These are phyloP conservation scores for Pholiota conissans DNA, from an alignment of 768 basidiomycete species.

Conservation along the genomic window DNA sequence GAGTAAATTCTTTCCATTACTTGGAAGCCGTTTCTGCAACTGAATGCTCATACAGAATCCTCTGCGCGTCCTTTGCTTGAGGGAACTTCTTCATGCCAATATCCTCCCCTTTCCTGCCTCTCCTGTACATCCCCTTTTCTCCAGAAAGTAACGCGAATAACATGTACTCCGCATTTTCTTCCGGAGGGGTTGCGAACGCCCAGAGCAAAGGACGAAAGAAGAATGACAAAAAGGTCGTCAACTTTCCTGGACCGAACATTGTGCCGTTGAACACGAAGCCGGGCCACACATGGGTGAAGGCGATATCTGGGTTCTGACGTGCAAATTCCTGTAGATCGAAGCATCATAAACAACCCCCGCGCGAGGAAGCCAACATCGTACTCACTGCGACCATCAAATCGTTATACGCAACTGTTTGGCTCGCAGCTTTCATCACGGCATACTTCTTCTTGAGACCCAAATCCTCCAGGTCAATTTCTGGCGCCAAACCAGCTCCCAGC, in stretches of 20 bases:
- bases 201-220: constrained; percentile 21
- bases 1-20: constrained; percentile 38
- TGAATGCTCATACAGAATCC: constrained; percentile 7
- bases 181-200: constrained; percentile 19
- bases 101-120: constrained; percentile 19
- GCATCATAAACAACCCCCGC: not conserved
- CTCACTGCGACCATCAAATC: constrained; percentile 37
- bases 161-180: constrained; percentile 32
- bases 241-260: constrained; percentile 8
- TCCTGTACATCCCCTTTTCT: constrained; percentile 20
- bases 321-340: constrained; percentile 32
- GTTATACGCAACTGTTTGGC: constrained; percentile 30
- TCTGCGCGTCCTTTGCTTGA: constrained; percentile 11
- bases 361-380: not conserved
- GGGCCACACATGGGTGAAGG: constrained; percentile 44
- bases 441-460: constrained; percentile 38
- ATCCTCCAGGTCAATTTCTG: constrained; percentile 34
- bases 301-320: constrained; percentile 36
- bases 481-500: constrained; percentile 27
- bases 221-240: constrained; percentile 10
- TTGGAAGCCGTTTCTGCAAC: constrained; percentile 26
- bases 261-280: constrained; percentile 36
- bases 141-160: constrained; percentile 27
- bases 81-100: constrained; percentile 22
- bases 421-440: constrained; percentile 22